Base-by-base conservation (phyloP, 208 protist genomes). In the Phytomonas sp. region DNA sequence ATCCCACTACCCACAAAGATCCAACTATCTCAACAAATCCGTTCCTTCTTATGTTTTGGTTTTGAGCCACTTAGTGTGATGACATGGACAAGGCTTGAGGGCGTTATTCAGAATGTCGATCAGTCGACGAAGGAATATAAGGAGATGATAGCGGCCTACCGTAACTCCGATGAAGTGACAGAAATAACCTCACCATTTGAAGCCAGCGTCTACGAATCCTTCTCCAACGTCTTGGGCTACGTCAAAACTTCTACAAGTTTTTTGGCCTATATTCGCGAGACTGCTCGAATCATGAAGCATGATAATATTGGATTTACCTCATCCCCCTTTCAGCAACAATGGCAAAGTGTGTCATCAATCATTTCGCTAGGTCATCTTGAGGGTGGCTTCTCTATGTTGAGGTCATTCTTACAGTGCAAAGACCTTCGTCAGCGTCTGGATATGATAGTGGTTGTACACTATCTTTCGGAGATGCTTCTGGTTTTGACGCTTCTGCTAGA, bases 51-150 rank as follows among this genome's bases (percentile, higher is more conserved):
- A 56, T 80, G 80, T 45, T 86, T 87, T 67, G 90, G 90, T 14
- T 93, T 95, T 78, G 90, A 95, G 60, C 86, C 86, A 26, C 77
- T 95, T 11, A 89, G 71, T 63, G 78, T 67, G 19, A 95, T 95
- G 87, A 69, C 68, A 16, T 91, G 84, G 79, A 10, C 52, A 49
- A 49, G 69, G 26, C 31, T 93, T 37, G 73, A 79, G 30, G 69
- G 74, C 11, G 77, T 66, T 12, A 80, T 86, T 29, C 14, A 29
- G 26, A 67, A 71, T 45, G 78, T 93, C 62, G 79, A 91, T 42
- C 78, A 79, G 5, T 76, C 83, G 31, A 81, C 87, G 7, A 82
- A 76, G 40, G 87, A 92, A 71, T 81, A 90, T 60, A 81, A 69
- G 8, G 87, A 95, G 40, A 69, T 79, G 4, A 66, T 90, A 10